These are phyloP conservation scores for Didymella arachidicola DNA, from an alignment of 2,329 filamentous ascomycete genomes.

Conservation along the genomic window DNA sequence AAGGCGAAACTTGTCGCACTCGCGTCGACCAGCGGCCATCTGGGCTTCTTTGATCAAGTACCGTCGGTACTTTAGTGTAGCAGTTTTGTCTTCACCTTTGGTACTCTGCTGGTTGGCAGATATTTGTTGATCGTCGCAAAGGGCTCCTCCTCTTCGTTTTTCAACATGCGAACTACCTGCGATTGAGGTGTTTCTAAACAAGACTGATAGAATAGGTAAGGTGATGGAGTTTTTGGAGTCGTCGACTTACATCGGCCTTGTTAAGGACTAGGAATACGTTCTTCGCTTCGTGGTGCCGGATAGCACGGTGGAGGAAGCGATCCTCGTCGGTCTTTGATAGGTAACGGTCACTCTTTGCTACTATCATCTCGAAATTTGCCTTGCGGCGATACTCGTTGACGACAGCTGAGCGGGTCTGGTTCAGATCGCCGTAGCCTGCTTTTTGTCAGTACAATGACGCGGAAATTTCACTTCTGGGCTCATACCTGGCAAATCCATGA, in stretches of 20 bases:
- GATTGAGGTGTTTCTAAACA: background rate
- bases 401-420: constrained; percentile 19
- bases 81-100: background rate
- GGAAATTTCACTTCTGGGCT: background rate
- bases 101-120: no score
- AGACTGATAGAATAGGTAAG: background rate
- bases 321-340: background rate
- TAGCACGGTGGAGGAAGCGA: background rate
- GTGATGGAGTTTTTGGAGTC: no score
- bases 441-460: background rate
- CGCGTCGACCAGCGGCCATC: background rate
- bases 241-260: constrained; percentile 21
- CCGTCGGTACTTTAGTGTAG: background rate
- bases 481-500: constrained; percentile 26
- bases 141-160: background rate
- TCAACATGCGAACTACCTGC: background rate
- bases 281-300: constrained; percentile 1
- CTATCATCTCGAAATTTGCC: constrained; percentile 24
- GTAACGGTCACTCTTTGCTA: constrained; percentile 10
- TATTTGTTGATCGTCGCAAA: background rate
- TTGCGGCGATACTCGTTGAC: constrained; percentile 21
- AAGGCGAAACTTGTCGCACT: background rate
- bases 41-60: constrained; percentile 1
- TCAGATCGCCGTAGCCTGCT: constrained; percentile 27
- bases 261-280: constrained; percentile 26